Base-by-base conservation (phyloP, 371 early-diverging fungal species). In the Choanephora cucurbitarum region DNA sequence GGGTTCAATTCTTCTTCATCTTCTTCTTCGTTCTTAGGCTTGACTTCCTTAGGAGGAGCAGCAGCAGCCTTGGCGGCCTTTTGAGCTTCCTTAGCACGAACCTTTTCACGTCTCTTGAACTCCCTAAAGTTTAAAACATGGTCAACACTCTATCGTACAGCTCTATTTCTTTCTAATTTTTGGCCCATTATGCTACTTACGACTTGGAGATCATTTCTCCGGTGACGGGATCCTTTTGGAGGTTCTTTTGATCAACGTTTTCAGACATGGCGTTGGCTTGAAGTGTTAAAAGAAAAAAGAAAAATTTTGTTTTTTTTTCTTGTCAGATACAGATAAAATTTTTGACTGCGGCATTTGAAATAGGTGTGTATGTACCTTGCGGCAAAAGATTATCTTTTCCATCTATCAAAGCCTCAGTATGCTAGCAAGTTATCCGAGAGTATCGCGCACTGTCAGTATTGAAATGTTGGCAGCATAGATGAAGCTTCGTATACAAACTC, bases 131-230 rank as follows among this genome's bases (percentile, higher is more conserved):
- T n/a, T n/a, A 33, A 22, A 47, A 24, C 11, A 18, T 32, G 10
- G 40, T 44, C 23, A 37, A 33, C 9, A 19, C 14, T 28, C 19
- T 37, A 9, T 34, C 23, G 5, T 37, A 8, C 34, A 18, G 10
- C 31, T 14, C 31, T 49, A 21, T 22, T 23, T 37, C 37, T 9
- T 11, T 37, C 2, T 11, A 9, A 13, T 3, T 37, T 37, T 37
- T n/a, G n/a, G n/a, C 39, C 24, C 32, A 33, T 5, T 3, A 47
- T 37, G 24, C 22, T 13, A 70, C 77, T 34, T 85, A 92, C 94
- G 79, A 82, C 88, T 98, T 98, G 72, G 97, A 96, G 66, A 98
- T 85, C 88, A 87, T 87, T 79, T 97, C 97, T 37, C 95, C 95
- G 31, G 98, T 96, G 33, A 86, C 92, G 58, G 87, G 86, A 65